phyloP scores from a whole-genome alignment of 768 basidiomycete species.

The Suillus discolor region DNA sequence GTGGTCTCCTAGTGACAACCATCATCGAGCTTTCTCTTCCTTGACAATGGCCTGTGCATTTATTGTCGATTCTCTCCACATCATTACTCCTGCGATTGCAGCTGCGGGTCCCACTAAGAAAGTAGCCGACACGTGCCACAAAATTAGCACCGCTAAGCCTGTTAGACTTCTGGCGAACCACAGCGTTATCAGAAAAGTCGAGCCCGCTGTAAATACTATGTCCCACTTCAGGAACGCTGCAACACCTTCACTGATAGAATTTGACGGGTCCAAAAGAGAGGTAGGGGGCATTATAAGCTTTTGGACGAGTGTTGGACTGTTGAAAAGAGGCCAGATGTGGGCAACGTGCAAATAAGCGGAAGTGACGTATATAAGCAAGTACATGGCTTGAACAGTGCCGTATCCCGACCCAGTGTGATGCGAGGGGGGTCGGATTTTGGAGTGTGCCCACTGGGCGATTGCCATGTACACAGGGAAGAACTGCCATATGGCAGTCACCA shows the following conservation, averaged over 20 bases:
- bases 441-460: constrained; percentile 39
- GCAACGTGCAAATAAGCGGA: constrained; percentile 28
- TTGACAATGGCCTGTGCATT: constrained; percentile 7
- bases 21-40: background rate
- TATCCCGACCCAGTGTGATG: constrained; percentile 3
- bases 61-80: constrained; percentile 46
- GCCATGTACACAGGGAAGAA: constrained; percentile 46
- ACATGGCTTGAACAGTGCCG: constrained; percentile 11
- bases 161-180: constrained; percentile 43
- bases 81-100: constrained; percentile 43
- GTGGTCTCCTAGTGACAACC: background rate
- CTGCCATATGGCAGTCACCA: constrained; percentile 54
- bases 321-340: constrained; percentile 3
- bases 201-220: constrained; percentile 36
- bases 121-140: constrained; percentile 44
- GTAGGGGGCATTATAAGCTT: constrained; percentile 12
- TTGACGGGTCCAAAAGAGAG: background rate
- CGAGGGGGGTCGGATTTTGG: constrained; percentile 32
- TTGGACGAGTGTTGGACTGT: background rate
- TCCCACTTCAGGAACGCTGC: constrained; percentile 54
- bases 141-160: constrained; percentile 34
- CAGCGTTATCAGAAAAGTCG: constrained; percentile 44
- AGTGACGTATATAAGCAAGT: constrained; percentile 20
- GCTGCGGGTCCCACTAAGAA: constrained; percentile 50
- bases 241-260: background rate